Evolutionary conservation across 2,329 filamentous ascomycete species (phyloP).

Genomic region (Talaromyces islandicus): DNA sequence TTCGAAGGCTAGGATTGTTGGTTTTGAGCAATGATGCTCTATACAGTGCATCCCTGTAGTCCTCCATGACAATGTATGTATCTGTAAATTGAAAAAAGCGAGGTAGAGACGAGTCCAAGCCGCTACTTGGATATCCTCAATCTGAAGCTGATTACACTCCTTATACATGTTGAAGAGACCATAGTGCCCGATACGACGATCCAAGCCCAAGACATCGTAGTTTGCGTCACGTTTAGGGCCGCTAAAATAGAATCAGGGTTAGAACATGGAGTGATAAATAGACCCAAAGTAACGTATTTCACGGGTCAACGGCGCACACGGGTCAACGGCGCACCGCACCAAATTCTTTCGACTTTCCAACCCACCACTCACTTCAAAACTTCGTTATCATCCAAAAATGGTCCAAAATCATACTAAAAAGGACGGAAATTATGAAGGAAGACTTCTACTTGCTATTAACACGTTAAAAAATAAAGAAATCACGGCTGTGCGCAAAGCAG

Average conservation of each 20-base stretch:
- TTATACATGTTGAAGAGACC: neutral
- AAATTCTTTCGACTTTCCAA: no score
- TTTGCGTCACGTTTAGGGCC: slow-evolving; percentile 1
- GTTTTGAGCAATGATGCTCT: neutral
- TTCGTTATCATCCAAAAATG: no score
- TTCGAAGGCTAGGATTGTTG: slow-evolving; percentile 18
- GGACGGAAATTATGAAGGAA: no score
- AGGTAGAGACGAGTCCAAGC: neutral
- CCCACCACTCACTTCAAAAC: no score
- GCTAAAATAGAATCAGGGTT: slow-evolving; percentile 8
- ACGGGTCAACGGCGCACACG: no score
- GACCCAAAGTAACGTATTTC: no score
- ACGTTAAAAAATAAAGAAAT: no score
- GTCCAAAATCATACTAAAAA: no score
- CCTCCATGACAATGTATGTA: neutral
- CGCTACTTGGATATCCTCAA: neutral
- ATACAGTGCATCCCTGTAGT: neutral
- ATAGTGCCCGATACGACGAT: neutral
- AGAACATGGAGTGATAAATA: slow-evolving; percentile 19
- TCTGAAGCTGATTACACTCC: neutral
- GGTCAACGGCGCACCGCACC: no score
- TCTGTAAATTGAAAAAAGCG: neutral
- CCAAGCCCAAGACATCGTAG: slow-evolving; percentile 9
- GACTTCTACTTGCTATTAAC: no score
- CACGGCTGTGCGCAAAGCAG: no score